Conservation (phyloP, 176 grass and related monocot genomes). For the Musa troglodytarum region DNA sequence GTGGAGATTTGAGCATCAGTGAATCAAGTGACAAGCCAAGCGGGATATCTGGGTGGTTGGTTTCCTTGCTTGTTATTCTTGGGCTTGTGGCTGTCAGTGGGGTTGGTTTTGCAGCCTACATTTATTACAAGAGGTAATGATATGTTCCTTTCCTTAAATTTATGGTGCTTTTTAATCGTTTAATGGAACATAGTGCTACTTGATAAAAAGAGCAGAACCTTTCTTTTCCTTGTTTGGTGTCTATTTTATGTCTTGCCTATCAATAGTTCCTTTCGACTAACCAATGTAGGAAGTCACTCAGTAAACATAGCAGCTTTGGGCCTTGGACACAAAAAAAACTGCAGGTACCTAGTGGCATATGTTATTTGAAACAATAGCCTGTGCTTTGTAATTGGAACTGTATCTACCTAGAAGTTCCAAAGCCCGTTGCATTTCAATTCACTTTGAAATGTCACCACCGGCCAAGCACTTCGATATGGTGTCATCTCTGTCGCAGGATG, state of each 20-base stretch:
- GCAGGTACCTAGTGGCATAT: too few relatives aligned
- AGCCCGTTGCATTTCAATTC: too few relatives aligned
- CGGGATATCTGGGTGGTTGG: slow-evolving; percentile 55
- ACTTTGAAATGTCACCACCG: too few relatives aligned
- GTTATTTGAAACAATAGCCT: too few relatives aligned
- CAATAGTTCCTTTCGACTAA: background rate
- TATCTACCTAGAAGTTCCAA: too few relatives aligned
- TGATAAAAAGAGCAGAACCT: background rate
- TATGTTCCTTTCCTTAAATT: background rate
- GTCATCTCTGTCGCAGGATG: background rate
- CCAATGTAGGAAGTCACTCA: background rate
- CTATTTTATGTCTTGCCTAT: background rate
- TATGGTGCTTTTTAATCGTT: slow-evolving; percentile 3
- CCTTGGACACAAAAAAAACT: too few relatives aligned
- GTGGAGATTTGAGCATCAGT: slow-evolving; percentile 28
- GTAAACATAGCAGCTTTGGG: too few relatives aligned
- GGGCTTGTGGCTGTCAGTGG: slow-evolving; percentile 33
- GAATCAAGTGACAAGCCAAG: slow-evolving; percentile 31
- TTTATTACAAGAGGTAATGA: slow-evolving; percentile 49
- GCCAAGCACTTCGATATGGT: too few relatives aligned
- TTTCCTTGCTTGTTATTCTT: slow-evolving; percentile 48
- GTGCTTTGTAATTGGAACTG: too few relatives aligned
- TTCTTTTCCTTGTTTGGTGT: too few relatives aligned
- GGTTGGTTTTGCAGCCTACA: slow-evolving; percentile 49
- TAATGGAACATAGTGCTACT: background rate